Percentiles rank a stretch among this genome's conserved stretches.
phyloP scores from a whole-genome alignment of 441 rosid species.

The Rhodomyrtus psidioides region DNA sequence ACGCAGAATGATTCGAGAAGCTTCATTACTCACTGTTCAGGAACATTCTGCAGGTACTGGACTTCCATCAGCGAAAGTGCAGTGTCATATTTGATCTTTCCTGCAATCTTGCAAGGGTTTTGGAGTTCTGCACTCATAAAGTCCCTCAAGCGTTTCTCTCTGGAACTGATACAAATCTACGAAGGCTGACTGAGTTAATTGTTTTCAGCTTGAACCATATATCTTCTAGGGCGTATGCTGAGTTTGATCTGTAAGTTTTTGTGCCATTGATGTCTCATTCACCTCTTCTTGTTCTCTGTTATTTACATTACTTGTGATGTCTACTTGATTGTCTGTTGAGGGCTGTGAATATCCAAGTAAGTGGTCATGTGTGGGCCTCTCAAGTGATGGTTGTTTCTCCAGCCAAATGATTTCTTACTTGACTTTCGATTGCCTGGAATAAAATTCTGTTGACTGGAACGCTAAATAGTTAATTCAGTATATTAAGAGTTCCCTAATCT shows the following conservation, averaged over 20 bases:
- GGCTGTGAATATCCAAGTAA: background rate
- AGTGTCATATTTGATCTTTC: slow-evolving; percentile 88
- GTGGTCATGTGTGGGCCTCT: background rate
- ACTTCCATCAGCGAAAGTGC: slow-evolving; percentile 88
- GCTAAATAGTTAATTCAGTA: background rate
- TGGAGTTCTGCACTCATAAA: slow-evolving; percentile 90
- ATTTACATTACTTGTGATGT: background rate
- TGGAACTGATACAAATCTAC: slow-evolving; percentile 87
- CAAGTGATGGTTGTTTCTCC: background rate
- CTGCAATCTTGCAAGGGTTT: slow-evolving; percentile 82
- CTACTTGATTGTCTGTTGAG: slow-evolving; percentile 1
- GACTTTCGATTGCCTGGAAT: background rate
- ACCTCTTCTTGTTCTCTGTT: background rate
- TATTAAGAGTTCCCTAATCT: background rate
- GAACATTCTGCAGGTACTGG: slow-evolving; percentile 42
- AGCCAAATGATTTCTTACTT: background rate
- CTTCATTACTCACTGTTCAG: background rate
- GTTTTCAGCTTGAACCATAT: slow-evolving; percentile 80
- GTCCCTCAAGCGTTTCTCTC: slow-evolving; percentile 81
- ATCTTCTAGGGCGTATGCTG: slow-evolving; percentile 80
- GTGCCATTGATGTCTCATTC: background rate
- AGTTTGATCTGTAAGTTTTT: slow-evolving; percentile 79
- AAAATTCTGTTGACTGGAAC: background rate
- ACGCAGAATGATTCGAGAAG: slow-evolving; percentile 1
- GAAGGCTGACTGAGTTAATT: slow-evolving; percentile 79